Evolutionary conservation across 148 eudicot genomes (phyloP).

Genomic region (Dysphania ambrosioides): DNA sequence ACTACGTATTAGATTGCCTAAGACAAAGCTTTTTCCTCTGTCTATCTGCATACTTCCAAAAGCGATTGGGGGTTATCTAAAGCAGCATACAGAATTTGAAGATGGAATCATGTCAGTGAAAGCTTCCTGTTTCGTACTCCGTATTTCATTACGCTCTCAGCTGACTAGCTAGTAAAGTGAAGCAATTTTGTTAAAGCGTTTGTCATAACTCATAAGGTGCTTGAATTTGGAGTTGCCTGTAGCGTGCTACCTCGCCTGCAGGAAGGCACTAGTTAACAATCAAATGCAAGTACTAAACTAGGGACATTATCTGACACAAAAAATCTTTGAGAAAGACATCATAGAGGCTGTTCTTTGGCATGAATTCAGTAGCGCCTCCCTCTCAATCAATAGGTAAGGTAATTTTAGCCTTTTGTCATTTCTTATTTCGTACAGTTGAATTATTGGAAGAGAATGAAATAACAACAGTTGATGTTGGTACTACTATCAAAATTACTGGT

Average conservation of each 20-base stretch:
- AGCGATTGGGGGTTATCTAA: neutral
- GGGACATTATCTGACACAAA: slow-evolving; percentile 4
- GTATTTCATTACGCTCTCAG: no score
- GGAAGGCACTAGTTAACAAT: no score
- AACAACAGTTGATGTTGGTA: neutral
- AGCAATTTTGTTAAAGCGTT: no score
- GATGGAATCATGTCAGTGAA: slow-evolving; percentile 15
- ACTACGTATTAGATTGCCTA: neutral
- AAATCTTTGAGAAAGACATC: slow-evolving; percentile 20
- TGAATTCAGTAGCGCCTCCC: slow-evolving; percentile 14
- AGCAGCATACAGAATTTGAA: neutral
- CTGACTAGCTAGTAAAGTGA: no score
- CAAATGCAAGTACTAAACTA: neutral
- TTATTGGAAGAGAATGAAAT: neutral
- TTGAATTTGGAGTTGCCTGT: slow-evolving; percentile 18
- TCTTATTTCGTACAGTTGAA: neutral
- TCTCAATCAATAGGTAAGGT: slow-evolving; percentile 17
- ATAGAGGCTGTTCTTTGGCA: slow-evolving; percentile 13
- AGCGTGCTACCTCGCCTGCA: slow-evolving; percentile 15
- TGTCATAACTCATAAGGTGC: slow-evolving; percentile 16
- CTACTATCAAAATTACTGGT: slow-evolving; percentile 17
- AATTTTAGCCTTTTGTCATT: neutral
- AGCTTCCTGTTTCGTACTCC: no score
- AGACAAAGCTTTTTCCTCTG: neutral
- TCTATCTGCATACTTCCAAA: neutral